Evolutionary conservation across 345 rosid genomes (phyloP), one percentile per base, ranked within the genome.

Genomic region (Rubroshorea leprosula): DNA sequence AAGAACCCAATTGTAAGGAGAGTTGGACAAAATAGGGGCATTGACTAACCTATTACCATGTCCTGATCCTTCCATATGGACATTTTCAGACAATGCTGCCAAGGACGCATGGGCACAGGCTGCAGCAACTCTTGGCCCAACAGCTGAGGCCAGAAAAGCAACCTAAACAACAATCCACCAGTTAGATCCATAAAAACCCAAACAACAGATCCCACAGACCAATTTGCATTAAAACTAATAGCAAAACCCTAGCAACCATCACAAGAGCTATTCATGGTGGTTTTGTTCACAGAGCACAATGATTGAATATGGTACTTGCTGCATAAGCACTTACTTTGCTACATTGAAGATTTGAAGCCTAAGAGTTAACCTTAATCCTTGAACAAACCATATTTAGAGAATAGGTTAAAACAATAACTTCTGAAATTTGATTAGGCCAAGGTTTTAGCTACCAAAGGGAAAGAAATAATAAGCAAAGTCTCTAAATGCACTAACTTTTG

Each of bases 71-170:
- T 76, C 80, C 31, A 25, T 24, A 55, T 50, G 60, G 56, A 58
- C 68, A 69, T 85, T 94, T 59, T 78, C 83, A 11, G 89, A 82
- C 71, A 93, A 71, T 62, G 80, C 79, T 25, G 83, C 83, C 63
- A 93, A 81, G 56, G 99, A 82, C 68, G 96, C 93, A 78, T 93
- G 97, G 39, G 99, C 97, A 83, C 97, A 87, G 52, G 96, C 94
- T 14, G 99, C 97, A 58, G 99, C 99, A 72, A 93, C 94, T 72
- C 99, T 82, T 29, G 99, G 99, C 69, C 97, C 99, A 66, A 93
- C 85, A 66, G 97, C 85, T 73, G 92, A 82, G 68, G 99, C 97
- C 83, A 93, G 72, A 79, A 89, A 93, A 52, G 99, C 82, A 73
- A 89, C 97, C 99, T 93, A 73, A n/a, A 58, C 67, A 65, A 50